Conservation (phyloP, 805 yeast genomes). For the Kuraishia ogatae region DNA sequence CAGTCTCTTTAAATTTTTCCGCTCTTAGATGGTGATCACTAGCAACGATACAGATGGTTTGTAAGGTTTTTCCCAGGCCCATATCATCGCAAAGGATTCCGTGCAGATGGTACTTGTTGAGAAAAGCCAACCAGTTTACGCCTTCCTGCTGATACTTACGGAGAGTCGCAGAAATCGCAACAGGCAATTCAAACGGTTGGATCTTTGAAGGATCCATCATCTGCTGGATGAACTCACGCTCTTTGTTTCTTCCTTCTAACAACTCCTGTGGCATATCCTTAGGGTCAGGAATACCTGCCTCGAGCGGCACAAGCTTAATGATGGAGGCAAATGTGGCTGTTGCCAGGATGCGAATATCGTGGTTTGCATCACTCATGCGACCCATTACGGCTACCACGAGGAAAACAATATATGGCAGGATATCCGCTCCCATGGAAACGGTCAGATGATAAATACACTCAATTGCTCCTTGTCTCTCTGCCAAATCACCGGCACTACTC, state of each 20-base stretch:
- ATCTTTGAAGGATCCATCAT: constrained; percentile 97
- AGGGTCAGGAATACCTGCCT: constrained; percentile 96
- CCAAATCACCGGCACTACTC: constrained; percentile 61
- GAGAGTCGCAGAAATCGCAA: constrained; percentile 83
- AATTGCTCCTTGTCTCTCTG: constrained; percentile 85
- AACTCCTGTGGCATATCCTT: constrained; percentile 80
- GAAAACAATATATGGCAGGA: constrained; percentile 91
- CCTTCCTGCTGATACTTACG: constrained; percentile 98
- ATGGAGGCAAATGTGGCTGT: constrained; percentile 96
- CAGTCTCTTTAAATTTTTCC: constrained; percentile 54
- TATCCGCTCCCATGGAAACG: constrained; percentile 75
- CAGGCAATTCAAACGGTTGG: constrained; percentile 81
- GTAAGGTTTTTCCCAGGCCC: constrained; percentile 97
- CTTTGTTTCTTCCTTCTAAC: constrained; percentile 83
- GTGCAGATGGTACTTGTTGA: constrained; percentile 90
- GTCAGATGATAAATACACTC: constrained; percentile 87
- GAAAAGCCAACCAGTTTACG: constrained; percentile 94
- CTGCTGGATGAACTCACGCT: constrained; percentile 89
- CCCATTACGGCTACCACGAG: constrained; percentile 95
- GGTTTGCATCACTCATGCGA: constrained; percentile 93
- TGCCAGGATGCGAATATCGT: constrained; percentile 80
- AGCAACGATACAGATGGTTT: constrained; percentile 93
- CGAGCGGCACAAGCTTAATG: constrained; percentile 91
- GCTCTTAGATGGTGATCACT: constrained; percentile 88
- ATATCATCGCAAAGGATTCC: constrained; percentile 98